A percentile compares a stretch with the other conserved stretches of the same genome.
phyloP scores from a whole-genome alignment of 2,329 filamentous ascomycete genomes.

The Colletotrichum magnum region DNA sequence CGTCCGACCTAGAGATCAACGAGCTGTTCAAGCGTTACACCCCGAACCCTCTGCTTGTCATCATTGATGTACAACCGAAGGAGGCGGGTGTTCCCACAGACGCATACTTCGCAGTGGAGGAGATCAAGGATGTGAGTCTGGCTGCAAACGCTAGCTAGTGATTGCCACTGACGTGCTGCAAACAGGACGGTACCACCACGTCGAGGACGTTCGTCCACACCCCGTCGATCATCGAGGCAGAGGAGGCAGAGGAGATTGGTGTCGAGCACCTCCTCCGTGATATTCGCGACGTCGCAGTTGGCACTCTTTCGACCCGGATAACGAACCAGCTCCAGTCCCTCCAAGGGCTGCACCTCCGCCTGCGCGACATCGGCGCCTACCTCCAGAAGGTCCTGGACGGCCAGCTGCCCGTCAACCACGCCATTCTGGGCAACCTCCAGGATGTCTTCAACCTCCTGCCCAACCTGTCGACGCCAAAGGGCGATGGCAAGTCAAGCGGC shows the following conservation, averaged over 20 bases:
- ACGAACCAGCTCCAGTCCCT: constrained; percentile 98
- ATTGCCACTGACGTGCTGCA: constrained; percentile 24
- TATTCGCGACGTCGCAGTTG: constrained; percentile 97
- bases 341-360: constrained; percentile 92
- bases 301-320: constrained; percentile 95
- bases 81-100: constrained; percentile 98
- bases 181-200: constrained; percentile 94
- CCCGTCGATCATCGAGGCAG: constrained; percentile 97
- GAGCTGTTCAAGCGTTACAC: constrained; percentile 99
- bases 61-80: constrained; percentile 98
- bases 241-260: constrained; percentile 98
- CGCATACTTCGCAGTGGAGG: constrained; percentile 98
- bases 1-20: constrained; percentile 98
- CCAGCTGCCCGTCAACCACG: constrained; percentile 95
- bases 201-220: constrained; percentile 98
- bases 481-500: constrained; percentile 74
- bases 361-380: constrained; percentile 96
- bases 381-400: constrained; percentile 95
- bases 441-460: constrained; percentile 99
- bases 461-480: constrained; percentile 89
- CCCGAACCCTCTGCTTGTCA: constrained; percentile 94
- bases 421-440: constrained; percentile 97
- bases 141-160: background rate
- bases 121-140: constrained; percentile 94
- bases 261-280: constrained; percentile 98